Base-by-base conservation (phyloP, 164 flowering plant species). In the Annona squamosa region DNA sequence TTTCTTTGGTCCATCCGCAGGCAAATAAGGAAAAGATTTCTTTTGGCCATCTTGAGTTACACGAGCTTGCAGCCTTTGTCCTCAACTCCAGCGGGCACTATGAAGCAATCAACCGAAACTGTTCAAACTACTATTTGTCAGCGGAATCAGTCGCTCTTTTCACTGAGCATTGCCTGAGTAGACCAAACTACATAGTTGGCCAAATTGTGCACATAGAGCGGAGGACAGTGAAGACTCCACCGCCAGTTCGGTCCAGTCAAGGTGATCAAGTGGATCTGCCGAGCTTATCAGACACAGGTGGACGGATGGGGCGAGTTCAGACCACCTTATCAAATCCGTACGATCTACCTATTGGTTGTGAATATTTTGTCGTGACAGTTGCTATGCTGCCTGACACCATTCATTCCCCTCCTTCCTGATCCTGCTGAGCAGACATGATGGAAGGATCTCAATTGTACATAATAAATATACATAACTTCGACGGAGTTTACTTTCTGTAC, bases 171-270 rank as follows among this genome's bases (percentile, higher is more conserved):
- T 88, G 85, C 71, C 92, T 87, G 1, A 79, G 48, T 67, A 86
- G 79, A 75, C 98, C 99, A 9, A 78, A 68, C 78, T 92, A 86
- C 86, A 92, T 96, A 46, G 87, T 92, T 46, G 99, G 99, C 48
- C 97, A 87, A 81, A 90, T 93, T 75, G 99, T 96, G 76, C 99
- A 96, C 77, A 93, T 96, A 57, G 99, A 96, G 77, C 83, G 90
- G 70, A 87, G 82, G 73, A 81, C 74, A 1, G 97, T 85, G 73
- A 88, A 79, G 82, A 71, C 85, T 26, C 78, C 80, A 2, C 56
- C 79, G 26, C 57, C 80, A 26, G 48, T 73, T 43, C 71, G 69
- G 65, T 46, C 79, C 44, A 89, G 83, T 68, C 80, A 68, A 52
- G 80, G 74, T 17, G 86, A 84, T 72, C 84, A 78, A 77, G 72